Evolutionary conservation across 306 rosid species (phyloP).

Genomic region (Prinsepia uniflora): DNA sequence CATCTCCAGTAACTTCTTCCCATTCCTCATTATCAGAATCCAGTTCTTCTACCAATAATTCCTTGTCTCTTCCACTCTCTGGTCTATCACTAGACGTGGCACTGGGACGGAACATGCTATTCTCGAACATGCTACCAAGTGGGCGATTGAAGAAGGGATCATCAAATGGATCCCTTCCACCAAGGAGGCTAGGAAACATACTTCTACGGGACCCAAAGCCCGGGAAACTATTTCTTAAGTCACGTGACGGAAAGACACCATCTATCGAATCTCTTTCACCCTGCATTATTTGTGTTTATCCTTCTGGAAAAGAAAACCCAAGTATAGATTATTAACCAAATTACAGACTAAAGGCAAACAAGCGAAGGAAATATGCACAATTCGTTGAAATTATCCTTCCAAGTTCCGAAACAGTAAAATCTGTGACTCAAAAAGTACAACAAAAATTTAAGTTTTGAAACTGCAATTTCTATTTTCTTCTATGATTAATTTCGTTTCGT

Average conservation of each 20-base stretch:
- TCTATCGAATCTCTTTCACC: constrained; percentile 39
- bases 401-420: not conserved
- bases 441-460: not conserved
- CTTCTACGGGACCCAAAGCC: constrained; percentile 47
- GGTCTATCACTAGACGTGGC: constrained; percentile 22
- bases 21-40: constrained; percentile 53
- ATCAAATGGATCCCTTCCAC: constrained; percentile 73
- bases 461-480: not conserved
- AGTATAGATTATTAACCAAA: not conserved
- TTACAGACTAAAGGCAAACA: not conserved
- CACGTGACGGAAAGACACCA: constrained; percentile 29
- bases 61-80: constrained; percentile 37
- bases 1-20: constrained; percentile 25
- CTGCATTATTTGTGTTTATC: constrained; percentile 40
- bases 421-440: not conserved
- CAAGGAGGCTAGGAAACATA: constrained; percentile 47
- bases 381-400: not conserved
- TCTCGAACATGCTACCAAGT: constrained; percentile 33
- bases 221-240: constrained; percentile 23
- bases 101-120: constrained; percentile 30
- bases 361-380: not conserved
- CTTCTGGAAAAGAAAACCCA: constrained; percentile 10
- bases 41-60: constrained; percentile 58
- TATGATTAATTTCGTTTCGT: not conserved
- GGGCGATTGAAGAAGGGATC: constrained; percentile 75